Base-by-base conservation (phyloP, 1,284 basidiomycete genomes). In the Ceratobasidium papillatum region DNA sequence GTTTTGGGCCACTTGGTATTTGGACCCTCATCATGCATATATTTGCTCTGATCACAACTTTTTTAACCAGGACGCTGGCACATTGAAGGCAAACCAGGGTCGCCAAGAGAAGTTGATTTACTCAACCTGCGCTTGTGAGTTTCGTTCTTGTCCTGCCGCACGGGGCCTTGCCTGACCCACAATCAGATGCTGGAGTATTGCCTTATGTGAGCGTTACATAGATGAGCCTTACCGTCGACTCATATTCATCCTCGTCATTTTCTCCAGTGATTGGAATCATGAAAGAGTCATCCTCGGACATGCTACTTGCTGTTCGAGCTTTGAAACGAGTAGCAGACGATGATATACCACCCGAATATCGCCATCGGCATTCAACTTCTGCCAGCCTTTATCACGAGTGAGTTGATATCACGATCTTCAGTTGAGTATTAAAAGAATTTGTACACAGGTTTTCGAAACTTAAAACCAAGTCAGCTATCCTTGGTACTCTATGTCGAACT, bases 121-220 rank as follows among this genome's bases (percentile, higher is more conserved):
- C 25, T 69, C 9, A 69, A 69, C n/a, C 66, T 69, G 27, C 66
- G 66, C 36, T 27, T 58, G 66, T 69, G 36, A 43, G 66, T 58
- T 27, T 45, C 19, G n/a, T 30, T 32, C 32, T 41, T 59, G 12
- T 41, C 32, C 38, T 54, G 8, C 32, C 19, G 5, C 32, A n/a
- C 4, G 12, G 14, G n/a, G 14, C 8, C 45, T 38, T 12, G 5
- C 7, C 34, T 38, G 51, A 43, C 19, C 7, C 17, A 5, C 7
- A 3, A 25, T 5, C 45, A 69, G 66, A 45, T 69, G 66, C n/a
- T 69, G 66, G 66, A 43, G 66, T 36, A 25, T 69, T 56, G 49
- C 66, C 2, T 8, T 58, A 22, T 17, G 66, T 69, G 58, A 2
- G 19, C 9, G 19, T 43, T 43, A 19, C 11, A 38, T 4, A 27